Evolutionary conservation across 306 rosid species (phyloP).

Genomic region (Abrus pulchellus): DNA sequence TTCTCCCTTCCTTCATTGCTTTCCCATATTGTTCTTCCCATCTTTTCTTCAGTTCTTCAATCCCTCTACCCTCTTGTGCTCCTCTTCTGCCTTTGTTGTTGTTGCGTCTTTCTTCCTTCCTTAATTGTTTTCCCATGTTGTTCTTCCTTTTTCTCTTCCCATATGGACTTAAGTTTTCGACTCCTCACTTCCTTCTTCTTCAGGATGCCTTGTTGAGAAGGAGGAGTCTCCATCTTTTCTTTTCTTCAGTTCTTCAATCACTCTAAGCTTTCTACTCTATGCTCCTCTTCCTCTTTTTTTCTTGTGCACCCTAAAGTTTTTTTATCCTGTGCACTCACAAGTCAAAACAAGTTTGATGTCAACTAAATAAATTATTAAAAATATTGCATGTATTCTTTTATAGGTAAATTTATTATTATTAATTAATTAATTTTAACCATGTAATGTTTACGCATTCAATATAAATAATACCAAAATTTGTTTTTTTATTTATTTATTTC

Average conservation of each 20-base stretch:
- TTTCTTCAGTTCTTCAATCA: no score
- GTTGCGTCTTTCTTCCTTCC: no score
- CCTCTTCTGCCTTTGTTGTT: no score
- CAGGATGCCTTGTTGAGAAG: constrained; percentile 41
- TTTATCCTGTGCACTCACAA: not conserved
- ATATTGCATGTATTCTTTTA: no score
- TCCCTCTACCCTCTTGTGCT: no score
- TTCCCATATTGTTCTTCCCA: no score
- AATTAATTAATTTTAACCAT: no score
- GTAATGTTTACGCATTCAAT: no score
- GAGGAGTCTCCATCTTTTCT: constrained; percentile 46
- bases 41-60: no score
- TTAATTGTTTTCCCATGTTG: not conserved
- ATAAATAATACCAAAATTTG: no score
- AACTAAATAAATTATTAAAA: not conserved
- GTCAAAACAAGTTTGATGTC: not conserved
- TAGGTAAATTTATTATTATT: not conserved
- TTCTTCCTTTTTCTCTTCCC: constrained; percentile 61
- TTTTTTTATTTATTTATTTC: no score
- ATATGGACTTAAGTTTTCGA: constrained; percentile 76
- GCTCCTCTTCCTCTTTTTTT: not conserved
- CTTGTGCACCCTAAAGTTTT: not conserved
- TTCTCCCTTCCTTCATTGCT: no score
- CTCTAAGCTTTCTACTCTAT: not conserved
- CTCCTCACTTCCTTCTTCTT: constrained; percentile 93